These are phyloP conservation scores for Pouteria campechiana DNA, from an alignment of 179 eudicot species.

Conservation along the genomic window DNA sequence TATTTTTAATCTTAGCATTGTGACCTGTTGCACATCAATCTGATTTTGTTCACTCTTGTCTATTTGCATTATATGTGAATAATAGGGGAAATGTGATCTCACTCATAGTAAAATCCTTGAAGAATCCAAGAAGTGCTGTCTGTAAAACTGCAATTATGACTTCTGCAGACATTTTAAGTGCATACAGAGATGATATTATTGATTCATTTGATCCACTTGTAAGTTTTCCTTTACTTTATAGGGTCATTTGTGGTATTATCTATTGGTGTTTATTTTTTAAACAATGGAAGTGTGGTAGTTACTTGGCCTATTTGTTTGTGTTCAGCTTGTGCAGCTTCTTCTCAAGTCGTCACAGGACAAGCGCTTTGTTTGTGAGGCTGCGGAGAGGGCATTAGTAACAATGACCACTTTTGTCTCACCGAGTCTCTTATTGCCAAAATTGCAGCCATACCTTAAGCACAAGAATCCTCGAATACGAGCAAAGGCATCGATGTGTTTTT, in stretches of 20 bases:
- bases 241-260: background rate
- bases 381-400: constrained; percentile 39
- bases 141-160: constrained; percentile 67
- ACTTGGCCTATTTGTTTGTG: background rate
- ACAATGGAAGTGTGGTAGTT: background rate
- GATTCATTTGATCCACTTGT: constrained; percentile 53
- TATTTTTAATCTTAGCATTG: no score
- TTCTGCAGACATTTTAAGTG: constrained; percentile 47
- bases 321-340: constrained; percentile 57
- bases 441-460: constrained; percentile 44
- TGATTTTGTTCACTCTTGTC: background rate
- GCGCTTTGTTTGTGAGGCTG: constrained; percentile 61
- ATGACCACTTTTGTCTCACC: constrained; percentile 48
- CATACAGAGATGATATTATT: constrained; percentile 36
- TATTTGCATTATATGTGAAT: background rate
- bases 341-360: constrained; percentile 66
- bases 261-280: background rate
- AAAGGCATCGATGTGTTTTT: constrained; percentile 51
- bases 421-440: constrained; percentile 35
- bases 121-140: constrained; percentile 69
- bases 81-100: constrained; percentile 39
- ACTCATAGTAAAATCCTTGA: constrained; percentile 46
- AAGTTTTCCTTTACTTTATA: background rate
- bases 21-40: background rate
- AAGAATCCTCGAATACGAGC: constrained; percentile 64